Conservation (phyloP, 495 filamentous ascomycete genomes). For the Penicillium robsamsonii region DNA sequence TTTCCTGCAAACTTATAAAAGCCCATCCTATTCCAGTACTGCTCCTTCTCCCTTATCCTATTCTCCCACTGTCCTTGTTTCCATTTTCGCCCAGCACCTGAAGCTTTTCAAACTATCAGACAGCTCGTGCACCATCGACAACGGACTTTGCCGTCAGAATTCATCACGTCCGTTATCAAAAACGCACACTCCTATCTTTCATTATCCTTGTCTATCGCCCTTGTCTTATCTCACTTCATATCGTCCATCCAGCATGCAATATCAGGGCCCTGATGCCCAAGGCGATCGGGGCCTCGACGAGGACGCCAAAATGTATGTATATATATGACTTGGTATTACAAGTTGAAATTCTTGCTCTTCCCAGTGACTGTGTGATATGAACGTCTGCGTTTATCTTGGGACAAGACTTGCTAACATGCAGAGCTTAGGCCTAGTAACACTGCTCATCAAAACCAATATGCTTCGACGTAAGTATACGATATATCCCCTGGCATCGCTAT, state of each 20-base stretch:
- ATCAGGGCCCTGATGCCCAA: neutral
- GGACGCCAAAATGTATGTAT: neutral
- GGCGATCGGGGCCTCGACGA: neutral
- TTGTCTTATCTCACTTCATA: neutral
- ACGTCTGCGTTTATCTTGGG: neutral
- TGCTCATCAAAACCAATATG: neutral
- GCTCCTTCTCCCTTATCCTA: slow-evolving; percentile 4
- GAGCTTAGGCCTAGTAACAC: neutral
- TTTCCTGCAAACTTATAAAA: slow-evolving; percentile 3
- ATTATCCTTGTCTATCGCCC: neutral
- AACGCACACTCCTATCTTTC: neutral
- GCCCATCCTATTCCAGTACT: neutral
- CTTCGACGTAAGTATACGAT: neutral
- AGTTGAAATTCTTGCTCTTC: neutral
- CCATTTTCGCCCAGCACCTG: neutral
- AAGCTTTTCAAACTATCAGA: neutral
- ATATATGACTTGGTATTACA: neutral
- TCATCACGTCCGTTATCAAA: neutral
- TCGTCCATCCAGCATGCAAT: neutral
- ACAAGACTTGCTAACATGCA: neutral
- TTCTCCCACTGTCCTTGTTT: neutral
- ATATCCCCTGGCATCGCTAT: neutral
- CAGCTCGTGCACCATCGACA: neutral
- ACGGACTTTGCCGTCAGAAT: neutral
- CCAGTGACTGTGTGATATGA: neutral